These are phyloP conservation scores for Globisporangium takayamanum DNA, from an alignment of 352 stramenopile species.

Conservation along the genomic window DNA sequence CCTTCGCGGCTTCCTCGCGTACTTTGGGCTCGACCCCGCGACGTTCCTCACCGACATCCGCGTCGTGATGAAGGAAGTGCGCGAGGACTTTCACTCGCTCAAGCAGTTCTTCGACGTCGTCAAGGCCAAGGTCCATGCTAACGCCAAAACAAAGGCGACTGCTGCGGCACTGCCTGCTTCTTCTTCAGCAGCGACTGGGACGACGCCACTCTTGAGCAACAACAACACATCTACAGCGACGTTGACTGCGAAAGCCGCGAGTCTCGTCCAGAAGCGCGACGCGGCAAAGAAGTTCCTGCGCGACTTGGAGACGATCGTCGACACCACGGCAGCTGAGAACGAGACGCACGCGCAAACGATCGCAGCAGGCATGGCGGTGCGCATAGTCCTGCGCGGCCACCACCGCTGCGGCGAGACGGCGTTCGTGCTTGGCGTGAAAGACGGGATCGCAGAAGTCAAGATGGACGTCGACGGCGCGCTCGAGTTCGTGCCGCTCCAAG, in stretches of 20 bases:
- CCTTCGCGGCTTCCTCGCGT: slow-evolving; percentile 57
- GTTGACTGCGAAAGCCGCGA: slow-evolving; percentile 5
- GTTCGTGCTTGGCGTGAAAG: slow-evolving; percentile 55
- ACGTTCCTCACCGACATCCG: slow-evolving; percentile 71
- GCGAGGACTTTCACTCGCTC: slow-evolving; percentile 60
- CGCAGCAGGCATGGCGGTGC: slow-evolving; percentile 44
- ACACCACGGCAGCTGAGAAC: slow-evolving; percentile 29
- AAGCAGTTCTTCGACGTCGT: slow-evolving; percentile 58
- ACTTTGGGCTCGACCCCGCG: slow-evolving; percentile 70
- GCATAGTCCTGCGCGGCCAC: slow-evolving; percentile 72
- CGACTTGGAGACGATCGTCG: slow-evolving; percentile 57
- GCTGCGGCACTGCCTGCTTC: background rate
- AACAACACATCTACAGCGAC: background rate
- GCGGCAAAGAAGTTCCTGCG: slow-evolving; percentile 48
- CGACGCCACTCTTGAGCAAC: background rate
- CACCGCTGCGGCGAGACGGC: slow-evolving; percentile 68
- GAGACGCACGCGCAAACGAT: slow-evolving; percentile 32
- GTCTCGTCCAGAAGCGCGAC: slow-evolving; percentile 34
- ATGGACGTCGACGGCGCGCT: slow-evolving; percentile 72
- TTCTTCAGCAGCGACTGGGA: background rate
- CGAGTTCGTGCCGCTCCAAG: slow-evolving; percentile 70
- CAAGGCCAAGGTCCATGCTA: slow-evolving; percentile 44
- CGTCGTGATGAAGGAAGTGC: slow-evolving; percentile 54
- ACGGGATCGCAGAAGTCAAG: slow-evolving; percentile 69
- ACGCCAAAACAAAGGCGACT: slow-evolving; percentile 13